phyloP scores from a whole-genome alignment of 179 eudicot species.

The Silene coronaria region DNA sequence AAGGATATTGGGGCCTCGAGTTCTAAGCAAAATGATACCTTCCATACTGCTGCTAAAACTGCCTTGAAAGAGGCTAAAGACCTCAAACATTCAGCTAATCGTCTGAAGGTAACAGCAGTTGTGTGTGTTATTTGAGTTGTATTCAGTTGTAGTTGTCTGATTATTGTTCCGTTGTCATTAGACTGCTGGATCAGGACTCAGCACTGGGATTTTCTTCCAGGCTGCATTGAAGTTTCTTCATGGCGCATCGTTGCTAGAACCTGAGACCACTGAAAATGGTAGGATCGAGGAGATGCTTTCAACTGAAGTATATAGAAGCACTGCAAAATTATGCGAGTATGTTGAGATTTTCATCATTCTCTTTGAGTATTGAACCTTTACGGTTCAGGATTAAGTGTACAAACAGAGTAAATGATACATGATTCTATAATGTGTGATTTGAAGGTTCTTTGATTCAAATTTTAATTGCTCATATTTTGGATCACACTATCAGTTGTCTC shows the following conservation, averaged over 20 bases:
- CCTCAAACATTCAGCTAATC: slow-evolving; percentile 44
- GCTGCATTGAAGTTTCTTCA: slow-evolving; percentile 51
- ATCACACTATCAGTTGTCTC: neutral
- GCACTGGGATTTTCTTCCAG: slow-evolving; percentile 41
- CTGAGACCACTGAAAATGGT: slow-evolving; percentile 28
- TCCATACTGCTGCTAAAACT: slow-evolving; percentile 35
- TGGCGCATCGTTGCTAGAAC: slow-evolving; percentile 43
- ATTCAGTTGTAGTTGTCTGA: slow-evolving; percentile 8
- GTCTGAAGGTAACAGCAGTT: slow-evolving; percentile 32
- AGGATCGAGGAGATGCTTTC: slow-evolving; percentile 32
- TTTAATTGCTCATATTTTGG: neutral
- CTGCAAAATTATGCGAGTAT: slow-evolving; percentile 48
- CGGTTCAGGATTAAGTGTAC: neutral
- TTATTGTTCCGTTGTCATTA: slow-evolving; percentile 16
- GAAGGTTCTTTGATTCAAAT: neutral
- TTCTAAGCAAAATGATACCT: slow-evolving; percentile 26
- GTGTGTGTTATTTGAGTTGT: neutral
- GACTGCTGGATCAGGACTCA: slow-evolving; percentile 36
- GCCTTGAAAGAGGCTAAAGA: slow-evolving; percentile 42
- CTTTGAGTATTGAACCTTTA: neutral
- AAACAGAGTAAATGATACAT: neutral
- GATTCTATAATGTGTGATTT: neutral
- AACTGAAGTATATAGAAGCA: slow-evolving; percentile 31
- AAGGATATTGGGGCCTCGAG: slow-evolving; percentile 29
- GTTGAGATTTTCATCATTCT: slow-evolving; percentile 14